Base-by-base conservation (phyloP, 2,329 filamentous ascomycete species). In the Cryphonectria nitschkei region DNA sequence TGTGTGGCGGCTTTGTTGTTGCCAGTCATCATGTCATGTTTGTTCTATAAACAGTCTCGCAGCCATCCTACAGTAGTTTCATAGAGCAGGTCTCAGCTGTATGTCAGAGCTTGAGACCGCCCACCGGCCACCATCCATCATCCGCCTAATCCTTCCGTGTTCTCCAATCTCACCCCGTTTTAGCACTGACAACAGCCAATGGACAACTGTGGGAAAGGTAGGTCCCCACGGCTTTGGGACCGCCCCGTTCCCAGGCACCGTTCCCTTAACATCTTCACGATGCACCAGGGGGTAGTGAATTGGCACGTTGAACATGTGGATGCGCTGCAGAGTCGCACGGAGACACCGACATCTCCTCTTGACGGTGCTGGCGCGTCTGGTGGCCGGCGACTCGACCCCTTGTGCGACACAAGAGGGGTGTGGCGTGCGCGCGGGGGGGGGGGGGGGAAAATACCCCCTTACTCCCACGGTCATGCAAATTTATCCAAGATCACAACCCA, bases 101-200 rank as follows among this genome's bases (percentile, higher is more conserved):
- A 54, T 65, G 69, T 68, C 39, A 65, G 66, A 71, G 66, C 39
- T 60, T 68, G 69, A 71, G 69, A 71, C 69, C 69, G 50, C 22
- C 65, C 46, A 41, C 46, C 29, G 54, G 54, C 54, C 52, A 14
- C 62, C 22, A 66, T 19, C n/a, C 56, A 29, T n/a, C 52, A 69
- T 39, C 68, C 32, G 9, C 56, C 56, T 26, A 46, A 64, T 63
- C 39, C 50, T 50, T 46, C 68, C 37, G 19, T 56, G 68, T 19
- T 6, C 22, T 66, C 52, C 65, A 41, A 34, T 63, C 29, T 29
- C 60, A 50, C 50, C 56, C 65, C 41, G 26, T 37, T 37, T 43
- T 29, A 60, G 54, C 54, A 58, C 54, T 16, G 32, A 58, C 54
- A 34, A 34, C 14, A 58, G 14, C 14, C 60, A 58, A 26, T 34